Conservation (phyloP, 305 asterid genomes). For the Fraxinus albicans region DNA sequence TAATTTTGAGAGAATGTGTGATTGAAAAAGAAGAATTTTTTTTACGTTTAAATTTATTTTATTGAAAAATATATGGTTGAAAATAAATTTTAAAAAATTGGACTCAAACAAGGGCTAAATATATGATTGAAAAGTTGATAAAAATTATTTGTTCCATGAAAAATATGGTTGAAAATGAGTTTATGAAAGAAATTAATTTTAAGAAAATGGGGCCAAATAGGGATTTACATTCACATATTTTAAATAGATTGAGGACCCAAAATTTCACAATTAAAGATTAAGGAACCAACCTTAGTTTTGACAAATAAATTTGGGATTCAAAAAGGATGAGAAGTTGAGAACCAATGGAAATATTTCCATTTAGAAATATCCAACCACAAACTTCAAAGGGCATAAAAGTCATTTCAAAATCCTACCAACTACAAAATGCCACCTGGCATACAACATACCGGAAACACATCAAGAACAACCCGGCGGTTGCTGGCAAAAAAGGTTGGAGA, state of each 20-base stretch:
- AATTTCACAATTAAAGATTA: not conserved
- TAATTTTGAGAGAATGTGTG: no score
- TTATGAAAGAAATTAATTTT: no score
- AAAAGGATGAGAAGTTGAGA: not conserved
- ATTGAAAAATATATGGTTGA: no score
- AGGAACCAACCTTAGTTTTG: not conserved
- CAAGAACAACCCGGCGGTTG: slow-evolving; percentile 42
- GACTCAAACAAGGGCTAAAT: no score
- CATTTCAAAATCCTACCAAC: slow-evolving; percentile 21
- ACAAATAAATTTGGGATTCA: not conserved
- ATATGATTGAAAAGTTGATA: no score
- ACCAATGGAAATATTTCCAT: not conserved
- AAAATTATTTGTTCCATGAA: no score
- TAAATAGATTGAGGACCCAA: not conserved
- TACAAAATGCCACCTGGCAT: slow-evolving; percentile 34
- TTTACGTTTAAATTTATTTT: no score
- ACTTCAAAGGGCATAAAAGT: not conserved
- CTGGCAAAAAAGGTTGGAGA: slow-evolving; percentile 43
- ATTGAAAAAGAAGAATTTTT: no score
- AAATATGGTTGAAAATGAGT: no score
- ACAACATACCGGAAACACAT: slow-evolving; percentile 4
- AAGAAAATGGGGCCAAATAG: no score
- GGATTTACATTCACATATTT: no score
- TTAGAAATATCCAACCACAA: not conserved
- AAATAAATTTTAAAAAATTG: no score